These are phyloP conservation scores for thale cress (Arabidopsis thaliana) DNA, from an alignment of 345 rosid species.

Conservation along the genomic window DNA sequence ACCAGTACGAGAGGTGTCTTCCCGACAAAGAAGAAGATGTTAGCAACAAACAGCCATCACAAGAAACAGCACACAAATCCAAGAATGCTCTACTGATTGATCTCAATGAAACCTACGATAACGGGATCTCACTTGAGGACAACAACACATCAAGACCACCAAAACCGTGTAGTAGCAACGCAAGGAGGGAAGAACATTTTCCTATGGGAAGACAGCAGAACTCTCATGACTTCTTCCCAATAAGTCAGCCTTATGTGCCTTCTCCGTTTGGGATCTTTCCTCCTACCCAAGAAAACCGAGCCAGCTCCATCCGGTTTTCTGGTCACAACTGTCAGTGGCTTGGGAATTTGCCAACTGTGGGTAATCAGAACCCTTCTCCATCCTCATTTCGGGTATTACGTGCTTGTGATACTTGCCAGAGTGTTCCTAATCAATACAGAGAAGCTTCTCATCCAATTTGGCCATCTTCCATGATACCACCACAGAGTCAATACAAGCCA, in stretches of 20 bases:
- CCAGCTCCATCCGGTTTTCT: conserved; percentile 52
- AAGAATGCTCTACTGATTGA: conserved; percentile 50
- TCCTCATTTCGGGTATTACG: conserved; percentile 46
- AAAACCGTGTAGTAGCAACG: conserved; percentile 49
- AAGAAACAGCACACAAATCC: conserved; percentile 44
- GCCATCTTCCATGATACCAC: conserved; percentile 54
- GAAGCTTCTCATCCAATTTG: conserved; percentile 54
- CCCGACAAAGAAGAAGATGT: conserved; percentile 61
- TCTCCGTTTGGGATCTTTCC: conserved; percentile 49
- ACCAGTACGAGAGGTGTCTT: conserved; percentile 86
- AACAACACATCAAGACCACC: conserved; percentile 52
- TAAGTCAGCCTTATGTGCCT: conserved; percentile 50
- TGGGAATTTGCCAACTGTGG: conserved; percentile 49
- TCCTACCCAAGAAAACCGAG: conserved; percentile 53
- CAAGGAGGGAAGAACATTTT: conserved; percentile 47
- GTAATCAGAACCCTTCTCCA: conserved; percentile 50
- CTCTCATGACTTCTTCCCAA: conserved; percentile 53
- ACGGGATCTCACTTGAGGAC: conserved; percentile 50
- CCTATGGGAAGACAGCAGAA: conserved; percentile 46
- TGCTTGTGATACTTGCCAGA: conserved; percentile 55
- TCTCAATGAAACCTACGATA: conserved; percentile 53
- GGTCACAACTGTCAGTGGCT: conserved; percentile 54
- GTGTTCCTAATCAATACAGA: conserved; percentile 52
- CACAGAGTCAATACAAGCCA: conserved; percentile 49
- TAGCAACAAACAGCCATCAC: conserved; percentile 45